These are phyloP conservation scores for Trichoderma citrinoviride DNA, from an alignment of 2,329 filamentous ascomycete genomes.

Conservation along the genomic window DNA sequence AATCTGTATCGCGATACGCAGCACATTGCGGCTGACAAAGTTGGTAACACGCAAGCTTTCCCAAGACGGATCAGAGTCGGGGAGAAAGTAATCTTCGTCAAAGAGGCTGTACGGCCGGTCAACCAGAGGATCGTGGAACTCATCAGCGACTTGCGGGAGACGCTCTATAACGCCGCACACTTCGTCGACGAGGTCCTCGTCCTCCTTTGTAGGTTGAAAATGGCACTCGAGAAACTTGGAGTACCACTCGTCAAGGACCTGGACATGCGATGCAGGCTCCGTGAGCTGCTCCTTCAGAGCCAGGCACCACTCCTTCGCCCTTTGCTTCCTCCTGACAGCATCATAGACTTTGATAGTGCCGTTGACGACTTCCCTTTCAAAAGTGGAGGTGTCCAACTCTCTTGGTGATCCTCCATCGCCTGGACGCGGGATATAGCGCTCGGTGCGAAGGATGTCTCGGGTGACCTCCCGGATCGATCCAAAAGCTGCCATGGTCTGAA, in stretches of 20 bases:
- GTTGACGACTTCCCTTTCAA: neutral
- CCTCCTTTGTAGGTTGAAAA: neutral
- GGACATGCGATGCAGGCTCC: neutral
- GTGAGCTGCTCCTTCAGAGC: too few relatives aligned
- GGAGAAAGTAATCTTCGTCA: neutral
- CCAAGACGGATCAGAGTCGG: neutral
- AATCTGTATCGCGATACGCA: neutral
- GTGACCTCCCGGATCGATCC: neutral
- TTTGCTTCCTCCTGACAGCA: too few relatives aligned
- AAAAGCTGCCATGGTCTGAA: neutral
- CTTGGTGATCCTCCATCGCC: neutral
- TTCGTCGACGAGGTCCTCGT: neutral
- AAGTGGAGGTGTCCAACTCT: neutral
- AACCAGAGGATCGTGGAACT: too few relatives aligned
- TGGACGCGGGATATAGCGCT: neutral
- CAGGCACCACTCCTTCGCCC: too few relatives aligned
- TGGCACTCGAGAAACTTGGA: neutral
- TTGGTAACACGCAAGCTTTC: neutral
- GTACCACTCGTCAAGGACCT: neutral
- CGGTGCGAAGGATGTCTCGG: neutral
- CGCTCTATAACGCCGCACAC: neutral
- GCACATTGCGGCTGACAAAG: neutral
- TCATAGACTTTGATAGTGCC: too few relatives aligned
- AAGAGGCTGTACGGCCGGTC: neutral
- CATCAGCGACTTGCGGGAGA: too few relatives aligned